Base-by-base conservation (phyloP, 495 filamentous ascomycete species). In the Penicillium silybi region DNA sequence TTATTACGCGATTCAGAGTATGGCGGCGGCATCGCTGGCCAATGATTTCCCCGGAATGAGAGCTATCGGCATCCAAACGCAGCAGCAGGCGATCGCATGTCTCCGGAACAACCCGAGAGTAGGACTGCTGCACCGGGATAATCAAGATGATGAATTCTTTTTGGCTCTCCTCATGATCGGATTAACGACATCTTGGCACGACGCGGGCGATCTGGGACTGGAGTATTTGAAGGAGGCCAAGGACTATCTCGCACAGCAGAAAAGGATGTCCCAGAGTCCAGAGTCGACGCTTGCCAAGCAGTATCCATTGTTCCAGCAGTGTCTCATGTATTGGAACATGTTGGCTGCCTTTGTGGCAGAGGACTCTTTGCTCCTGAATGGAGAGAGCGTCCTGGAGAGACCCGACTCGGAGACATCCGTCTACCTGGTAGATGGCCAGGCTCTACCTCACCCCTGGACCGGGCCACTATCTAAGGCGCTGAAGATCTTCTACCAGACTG, bases 1-100 rank as follows among this genome's bases (percentile, higher is more conserved):
- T 16, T 64, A 64, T 49, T 64, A 61, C 44, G 55, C 61, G 15
- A 61, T 64, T 9, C 61, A 64, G 27, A 64, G 61, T 10, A 64
- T 64, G 61, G 59, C 61, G 2, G 61, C 61, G 1, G 61, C 61
- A 6, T 64, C 61, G 0, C 50, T 64, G 23, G 58, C 61, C 6
- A 64, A 64, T 27, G 61, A 64, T 27, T 58, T 64, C 22, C 61
- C 61, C 2, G 53, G 46, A 15, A 64, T 61, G 61, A 52, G 55
- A 15, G 44, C 58, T 0, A 61, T 64, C 19, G 61, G 61, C 8
- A 58, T 52, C 19, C 61, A 64, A 26, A 64, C 61, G 6, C 54
- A 61, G 32, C 61, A 61, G 17, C 58, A 64, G 53, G 61, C 61
- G 17, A 64, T 64, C 18, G 58, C 58, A 9, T 64, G 61, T 29